Evolutionary conservation across 139 green algal genomes (phyloP), one percentile per base, ranked within the genome.

Genomic region (Chlorella sp.): DNA sequence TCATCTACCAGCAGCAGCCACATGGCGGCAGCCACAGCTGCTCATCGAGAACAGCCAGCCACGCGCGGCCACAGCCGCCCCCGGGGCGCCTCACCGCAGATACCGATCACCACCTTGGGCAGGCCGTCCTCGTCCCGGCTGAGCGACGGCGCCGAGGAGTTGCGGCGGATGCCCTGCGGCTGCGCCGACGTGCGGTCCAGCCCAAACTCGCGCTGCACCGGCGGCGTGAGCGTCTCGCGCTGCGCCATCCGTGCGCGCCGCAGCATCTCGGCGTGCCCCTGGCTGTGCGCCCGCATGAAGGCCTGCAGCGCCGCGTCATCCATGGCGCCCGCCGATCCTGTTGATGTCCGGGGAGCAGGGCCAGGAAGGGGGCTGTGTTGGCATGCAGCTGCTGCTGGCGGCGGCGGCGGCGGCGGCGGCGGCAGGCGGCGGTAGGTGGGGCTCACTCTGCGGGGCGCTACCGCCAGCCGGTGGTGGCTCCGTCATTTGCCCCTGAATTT

Each of bases 81-180:
- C n/a, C n/a, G n/a, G n/a, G n/a, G n/a, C n/a, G n/a, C n/a, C 85
- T 36, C 56, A 87, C 85, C 85, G 54, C 85, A 89, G 26, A 89
- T 77, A 74, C 85, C 85, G 30, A 89, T 74, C 22, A 64, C 43
- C 38, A 89, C 62, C 54, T 87, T 86, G 54, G 85, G 85, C 78
- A 89, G 43, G 44, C 44, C 85, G 38, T 89, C 85, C 1, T 85
- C 79, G 28, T 46, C 51, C 17, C 76, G 46, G 22, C 67, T 73
- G 19, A 88, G 67, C 65, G 32, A 73, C n/a, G 85, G 85, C n/a
- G 85, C 85, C 1, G 77, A 83, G 30, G 77, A 83, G 60, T 83
- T 83, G 60, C 77, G 77, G 60, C 77, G 77, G 60, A 83, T 83
- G 40, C 40, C 58, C 9, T 64, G 20, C 14, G 60, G 34, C 24